phyloP scores from a whole-genome alignment of 495 filamentous ascomycete genomes.

The Penicillium ochrochloron region DNA sequence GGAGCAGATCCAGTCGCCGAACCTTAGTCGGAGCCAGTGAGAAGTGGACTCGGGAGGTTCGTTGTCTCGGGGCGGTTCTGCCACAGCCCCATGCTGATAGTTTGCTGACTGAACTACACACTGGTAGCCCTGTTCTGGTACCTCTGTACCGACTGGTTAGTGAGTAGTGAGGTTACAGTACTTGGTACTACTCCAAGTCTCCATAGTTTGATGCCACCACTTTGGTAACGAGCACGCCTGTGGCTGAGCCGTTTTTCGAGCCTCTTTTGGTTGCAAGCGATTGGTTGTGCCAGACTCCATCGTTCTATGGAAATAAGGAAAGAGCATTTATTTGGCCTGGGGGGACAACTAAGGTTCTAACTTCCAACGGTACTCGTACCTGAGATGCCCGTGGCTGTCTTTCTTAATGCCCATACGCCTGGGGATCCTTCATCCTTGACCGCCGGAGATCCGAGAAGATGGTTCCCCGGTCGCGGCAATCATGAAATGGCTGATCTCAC shows the following conservation, averaged over 20 bases:
- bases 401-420: not conserved
- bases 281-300: conserved; percentile 4
- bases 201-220: not conserved
- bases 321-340: not conserved
- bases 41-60: conserved; percentile 13
- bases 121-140: not conserved
- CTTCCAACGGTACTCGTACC: conserved; percentile 12
- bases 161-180: not conserved
- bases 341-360: not conserved
- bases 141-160: not conserved
- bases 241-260: conserved; percentile 13
- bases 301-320: not conserved
- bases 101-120: not conserved
- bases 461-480: not conserved
- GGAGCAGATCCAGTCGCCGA: conserved; percentile 9
- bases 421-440: not conserved
- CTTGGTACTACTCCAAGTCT: not conserved
- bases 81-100: conserved; percentile 10
- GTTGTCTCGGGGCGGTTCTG: conserved; percentile 20
- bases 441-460: not conserved
- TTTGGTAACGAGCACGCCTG: conserved; percentile 12
- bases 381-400: not conserved
- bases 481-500: not conserved
- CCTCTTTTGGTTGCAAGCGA: not conserved
- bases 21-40: conserved; percentile 19